Base-by-base conservation (phyloP, 2,329 filamentous ascomycete genomes). In the Curvularia sp. region DNA sequence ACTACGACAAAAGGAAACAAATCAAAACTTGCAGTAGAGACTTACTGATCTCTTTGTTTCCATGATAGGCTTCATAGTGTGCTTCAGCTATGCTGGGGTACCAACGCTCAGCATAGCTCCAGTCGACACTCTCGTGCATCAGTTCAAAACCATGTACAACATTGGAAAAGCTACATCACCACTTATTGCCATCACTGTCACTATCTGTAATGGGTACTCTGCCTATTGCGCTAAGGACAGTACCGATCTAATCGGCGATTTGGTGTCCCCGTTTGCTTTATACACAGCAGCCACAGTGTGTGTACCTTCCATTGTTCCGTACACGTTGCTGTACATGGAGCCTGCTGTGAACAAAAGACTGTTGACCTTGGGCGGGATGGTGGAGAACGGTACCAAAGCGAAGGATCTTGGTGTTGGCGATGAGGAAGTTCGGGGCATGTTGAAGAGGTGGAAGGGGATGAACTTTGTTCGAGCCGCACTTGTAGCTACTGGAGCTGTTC, bases 101-200 rank as follows among this genome's bases (percentile, higher is more conserved):
- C 53, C 53, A 5, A 56, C 53, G 22, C 48, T 56, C 22, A 51
- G 42, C 38, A 22, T 56, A 30, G 53, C 53, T 44, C 47, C 53
- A 9, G 48, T 51, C 30, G 53, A 56, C 26, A 38, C 43, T 22
- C 47, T 51, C 7, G 53, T 56, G 5, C 53, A 56, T 26, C 35
- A 56, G 18, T 56, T 56, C 48, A 51, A 44, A 22, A 56, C 47
- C 1, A 56, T 56, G 53, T 56, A 56, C 53, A 51, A 38, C 10
- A 56, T 56, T 13, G 53, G 53, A 35, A 56, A 56, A 41, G 30
- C 53, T 5, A 38, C 53, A 13, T 56, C 53, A 10, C 53, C 53
- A 10, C 38, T 46, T 1, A 20, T 56, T 4, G 53, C 53, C 6
- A 56, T 56, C 9, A 44, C 28, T 5, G 53, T 50, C 41, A 56